Evolutionary conservation across 352 stramenopile species (phyloP).

Genomic region (Globisporangium cystogenes): DNA sequence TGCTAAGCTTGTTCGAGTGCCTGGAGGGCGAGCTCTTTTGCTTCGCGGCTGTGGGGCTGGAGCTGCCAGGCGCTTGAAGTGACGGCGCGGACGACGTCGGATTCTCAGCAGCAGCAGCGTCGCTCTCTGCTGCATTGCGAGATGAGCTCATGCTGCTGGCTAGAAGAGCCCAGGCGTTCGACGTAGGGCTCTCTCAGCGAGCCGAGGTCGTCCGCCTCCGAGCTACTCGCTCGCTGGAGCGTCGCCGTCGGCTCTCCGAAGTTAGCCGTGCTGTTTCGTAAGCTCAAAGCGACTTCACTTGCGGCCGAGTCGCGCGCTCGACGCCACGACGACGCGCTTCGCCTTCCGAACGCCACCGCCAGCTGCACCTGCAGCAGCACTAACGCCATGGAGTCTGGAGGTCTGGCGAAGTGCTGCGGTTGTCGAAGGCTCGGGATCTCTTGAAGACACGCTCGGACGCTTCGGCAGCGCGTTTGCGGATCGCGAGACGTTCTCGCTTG

Average conservation of each 20-base stretch:
- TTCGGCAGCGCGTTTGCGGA: slow-evolving; percentile 2
- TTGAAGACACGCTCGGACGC: not conserved
- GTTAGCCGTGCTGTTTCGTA: too few species aligned
- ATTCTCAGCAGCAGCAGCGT: too few species aligned
- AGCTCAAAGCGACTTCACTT: too few species aligned
- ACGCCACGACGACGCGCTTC: not conserved
- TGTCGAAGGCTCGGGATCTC: not conserved
- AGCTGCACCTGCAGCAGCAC: not conserved
- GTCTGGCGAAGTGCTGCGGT: not conserved
- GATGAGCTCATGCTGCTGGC: too few species aligned
- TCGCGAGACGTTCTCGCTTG: slow-evolving; percentile 5
- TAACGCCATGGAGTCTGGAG: not conserved
- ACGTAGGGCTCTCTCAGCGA: too few species aligned
- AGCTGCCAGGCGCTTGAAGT: not conserved
- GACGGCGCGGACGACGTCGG: not conserved
- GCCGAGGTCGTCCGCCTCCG: too few species aligned
- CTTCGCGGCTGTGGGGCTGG: not conserved
- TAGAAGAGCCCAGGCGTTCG: too few species aligned
- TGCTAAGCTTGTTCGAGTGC: slow-evolving; percentile 29
- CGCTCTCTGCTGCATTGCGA: too few species aligned
- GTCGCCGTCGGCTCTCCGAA: too few species aligned
- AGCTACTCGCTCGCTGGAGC: too few species aligned
- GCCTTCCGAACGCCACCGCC: not conserved
- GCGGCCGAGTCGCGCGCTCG: not conserved
- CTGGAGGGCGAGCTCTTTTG: slow-evolving; percentile 14